phyloP scores from a whole-genome alignment of 78 protist species.

The Dictyostelium brefeldianum region DNA sequence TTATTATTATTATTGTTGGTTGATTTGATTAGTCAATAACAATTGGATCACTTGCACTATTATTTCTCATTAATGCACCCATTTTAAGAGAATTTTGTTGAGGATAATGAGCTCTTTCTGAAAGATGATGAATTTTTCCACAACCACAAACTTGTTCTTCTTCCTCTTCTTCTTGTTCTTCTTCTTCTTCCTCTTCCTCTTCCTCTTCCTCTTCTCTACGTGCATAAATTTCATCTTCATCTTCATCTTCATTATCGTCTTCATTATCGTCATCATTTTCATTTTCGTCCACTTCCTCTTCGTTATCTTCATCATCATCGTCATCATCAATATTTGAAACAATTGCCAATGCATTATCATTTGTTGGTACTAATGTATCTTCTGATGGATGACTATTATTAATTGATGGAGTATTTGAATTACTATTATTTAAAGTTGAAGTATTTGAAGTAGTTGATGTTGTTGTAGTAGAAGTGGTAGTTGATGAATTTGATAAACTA shows the following conservation, averaged over 20 bases:
- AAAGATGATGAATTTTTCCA: not conserved
- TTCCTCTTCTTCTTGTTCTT: not conserved
- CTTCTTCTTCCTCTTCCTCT: not conserved
- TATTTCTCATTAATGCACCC: not conserved
- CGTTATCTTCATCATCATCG: not conserved
- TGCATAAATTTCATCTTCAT: not conserved
- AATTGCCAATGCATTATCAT: not conserved
- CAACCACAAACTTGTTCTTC: not conserved
- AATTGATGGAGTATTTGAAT: not conserved
- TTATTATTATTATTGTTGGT: too few species aligned
- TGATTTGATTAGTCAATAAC: not conserved
- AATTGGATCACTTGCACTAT: not conserved
- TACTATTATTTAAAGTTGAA: not conserved
- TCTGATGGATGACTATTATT: too few species aligned
- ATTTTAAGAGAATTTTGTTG: too few species aligned
- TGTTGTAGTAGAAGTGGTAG: not conserved
- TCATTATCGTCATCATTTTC: not conserved
- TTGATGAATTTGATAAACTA: not conserved
- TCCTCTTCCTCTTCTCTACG: not conserved
- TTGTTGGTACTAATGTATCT: not conserved
- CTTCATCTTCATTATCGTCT: conserved; percentile 4
- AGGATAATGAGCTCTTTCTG: not conserved
- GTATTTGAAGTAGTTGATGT: not conserved
- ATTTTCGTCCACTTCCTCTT: not conserved
- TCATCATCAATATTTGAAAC: not conserved